Base-by-base conservation (phyloP, 305 asterid species). In the Solanum hybrid region DNA sequence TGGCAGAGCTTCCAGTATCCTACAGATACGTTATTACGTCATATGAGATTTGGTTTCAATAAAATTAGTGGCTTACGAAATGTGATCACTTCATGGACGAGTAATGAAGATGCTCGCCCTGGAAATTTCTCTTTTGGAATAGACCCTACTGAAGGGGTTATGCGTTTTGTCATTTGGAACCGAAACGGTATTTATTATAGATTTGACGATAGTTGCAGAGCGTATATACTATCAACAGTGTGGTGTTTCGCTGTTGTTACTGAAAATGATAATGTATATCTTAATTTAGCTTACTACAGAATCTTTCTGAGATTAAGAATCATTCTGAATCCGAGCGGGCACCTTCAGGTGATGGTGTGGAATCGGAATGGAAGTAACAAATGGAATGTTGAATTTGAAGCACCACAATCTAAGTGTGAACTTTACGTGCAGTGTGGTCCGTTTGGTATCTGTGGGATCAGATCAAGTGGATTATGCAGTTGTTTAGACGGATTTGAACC, bases 1-100 rank as follows among this genome's bases (percentile, higher is more conserved):
- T 94, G 95, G 94, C 89, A 91, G 89, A 93, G 95, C 88, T 94
- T 94, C 37, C 92, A 93, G 82, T 84, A 93, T 86, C 94, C 93
- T 7, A 82, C 92, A 0, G 93, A 94, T 86, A 91, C 95, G 17
- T 87, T 91, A 76, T 86, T 94, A 32, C 91, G 92, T 0, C 94
- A 91, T 12, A 94, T 93, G 97, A 93, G 88, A 91, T 85, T 91
- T 6, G 93, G 93, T 71, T 92, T 93, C 92, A 92, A 92, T 90
- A 89, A 91, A 86, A 90, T 87, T 56, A 91, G 90, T 87, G 85
- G 80, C 71, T 89, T 88, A 31, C 89, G 93, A 77, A 76, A 66
- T 22, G 24, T 93, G 24, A 13, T 86, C 38, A 89, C 86, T 37
- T 92, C 95, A 10, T 94, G 96, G 96, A 93, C 34, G 5, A 60